These are phyloP conservation scores for Ramicandelaber brevisporus DNA, from an alignment of 192 early-diverging fungal species.

Conservation along the genomic window DNA sequence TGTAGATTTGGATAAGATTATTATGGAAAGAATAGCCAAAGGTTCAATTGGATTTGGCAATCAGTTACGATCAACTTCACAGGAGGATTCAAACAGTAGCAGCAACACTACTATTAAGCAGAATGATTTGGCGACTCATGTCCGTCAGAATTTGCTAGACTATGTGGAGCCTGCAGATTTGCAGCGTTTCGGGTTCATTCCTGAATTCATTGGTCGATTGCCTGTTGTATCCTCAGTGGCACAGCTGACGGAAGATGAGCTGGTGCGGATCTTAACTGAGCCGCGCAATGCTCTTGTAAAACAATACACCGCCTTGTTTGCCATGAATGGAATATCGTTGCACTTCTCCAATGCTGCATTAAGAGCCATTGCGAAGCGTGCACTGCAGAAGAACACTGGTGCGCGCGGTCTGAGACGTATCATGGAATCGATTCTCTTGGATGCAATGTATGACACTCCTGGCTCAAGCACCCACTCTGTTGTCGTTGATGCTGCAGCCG, in stretches of 20 bases:
- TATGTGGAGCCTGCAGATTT: slow-evolving; percentile 48
- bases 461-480: slow-evolving; percentile 41
- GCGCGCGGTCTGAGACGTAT: slow-evolving; percentile 71
- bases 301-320: slow-evolving; percentile 58
- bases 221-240: slow-evolving; percentile 58
- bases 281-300: slow-evolving; percentile 58
- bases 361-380: slow-evolving; percentile 39
- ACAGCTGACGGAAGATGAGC: slow-evolving; percentile 31
- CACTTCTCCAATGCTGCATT: slow-evolving; percentile 45
- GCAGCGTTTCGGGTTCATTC: slow-evolving; percentile 68
- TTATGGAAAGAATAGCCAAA: slow-evolving; percentile 50
- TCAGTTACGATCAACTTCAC: slow-evolving; percentile 11
- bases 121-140: slow-evolving; percentile 10
- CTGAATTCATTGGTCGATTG: slow-evolving; percentile 76
- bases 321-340: slow-evolving; percentile 32
- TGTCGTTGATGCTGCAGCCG: slow-evolving; percentile 42
- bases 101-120: slow-evolving; percentile 1
- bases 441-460: slow-evolving; percentile 54
- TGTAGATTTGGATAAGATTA: slow-evolving; percentile 58
- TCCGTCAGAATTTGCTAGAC: slow-evolving; percentile 23
- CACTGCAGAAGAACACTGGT: slow-evolving; percentile 58
- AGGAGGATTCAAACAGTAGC: too few relatives aligned
- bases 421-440: slow-evolving; percentile 21
- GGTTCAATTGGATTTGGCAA: slow-evolving; percentile 63
- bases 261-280: slow-evolving; percentile 49